These are phyloP conservation scores for Aspergillus niger DNA, from an alignment of 2,329 filamentous ascomycete genomes.

Conservation along the genomic window DNA sequence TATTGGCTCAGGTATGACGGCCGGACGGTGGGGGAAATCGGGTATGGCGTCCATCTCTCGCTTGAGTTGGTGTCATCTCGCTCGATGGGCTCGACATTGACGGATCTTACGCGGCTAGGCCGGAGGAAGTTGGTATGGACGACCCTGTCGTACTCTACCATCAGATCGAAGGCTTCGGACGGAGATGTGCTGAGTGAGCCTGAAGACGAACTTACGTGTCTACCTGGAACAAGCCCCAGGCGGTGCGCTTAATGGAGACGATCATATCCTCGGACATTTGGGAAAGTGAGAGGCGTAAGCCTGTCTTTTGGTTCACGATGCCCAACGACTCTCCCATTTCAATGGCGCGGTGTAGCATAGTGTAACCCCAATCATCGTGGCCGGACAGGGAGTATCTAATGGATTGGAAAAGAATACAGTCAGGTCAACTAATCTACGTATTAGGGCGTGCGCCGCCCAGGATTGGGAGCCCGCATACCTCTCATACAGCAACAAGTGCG, in stretches of 20 bases:
- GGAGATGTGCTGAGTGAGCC: neutral
- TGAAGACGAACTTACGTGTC: slow-evolving; percentile 26
- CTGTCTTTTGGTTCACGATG: slow-evolving; percentile 21
- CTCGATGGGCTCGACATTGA: slow-evolving; percentile 18
- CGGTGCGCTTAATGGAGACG: slow-evolving; percentile 24
- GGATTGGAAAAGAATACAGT: neutral
- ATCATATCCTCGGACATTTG: slow-evolving; percentile 26
- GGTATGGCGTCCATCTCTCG: slow-evolving; percentile 23
- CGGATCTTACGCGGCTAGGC: slow-evolving; percentile 17
- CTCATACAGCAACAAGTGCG: slow-evolving; percentile 30
- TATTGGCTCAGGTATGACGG: slow-evolving; percentile 21
- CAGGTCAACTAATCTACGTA: neutral
- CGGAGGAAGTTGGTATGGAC: slow-evolving; percentile 26
- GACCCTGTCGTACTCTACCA: slow-evolving; percentile 6
- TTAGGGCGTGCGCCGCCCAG: neutral
- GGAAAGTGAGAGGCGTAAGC: slow-evolving; percentile 14
- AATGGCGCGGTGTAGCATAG: slow-evolving; percentile 31
- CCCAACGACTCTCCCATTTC: slow-evolving; percentile 28
- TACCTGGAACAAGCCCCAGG: slow-evolving; percentile 31
- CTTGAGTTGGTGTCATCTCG: neutral
- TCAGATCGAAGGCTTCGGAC: neutral
- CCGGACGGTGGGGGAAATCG: slow-evolving; percentile 2
- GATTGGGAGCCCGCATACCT: slow-evolving; percentile 15
- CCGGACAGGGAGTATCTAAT: slow-evolving; percentile 31
- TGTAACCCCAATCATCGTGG: slow-evolving; percentile 30